These are phyloP conservation scores for Sugiyamaella lignohabitans DNA, from an alignment of 805 yeast species.

Conservation along the genomic window DNA sequence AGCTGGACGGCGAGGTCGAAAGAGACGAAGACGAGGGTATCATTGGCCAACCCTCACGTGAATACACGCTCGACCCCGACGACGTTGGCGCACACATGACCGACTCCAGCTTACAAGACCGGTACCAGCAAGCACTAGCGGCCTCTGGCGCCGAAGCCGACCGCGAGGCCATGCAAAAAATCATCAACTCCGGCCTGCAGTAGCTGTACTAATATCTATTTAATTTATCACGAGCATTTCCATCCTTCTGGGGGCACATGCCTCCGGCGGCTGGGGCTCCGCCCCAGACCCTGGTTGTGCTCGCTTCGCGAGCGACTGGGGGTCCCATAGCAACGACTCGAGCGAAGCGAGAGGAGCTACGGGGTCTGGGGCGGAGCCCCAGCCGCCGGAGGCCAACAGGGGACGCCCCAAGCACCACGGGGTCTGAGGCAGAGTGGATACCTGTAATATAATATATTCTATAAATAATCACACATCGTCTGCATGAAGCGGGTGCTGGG, in stretches of 20 bases:
- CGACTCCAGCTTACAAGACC: conserved; percentile 46
- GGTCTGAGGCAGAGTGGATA: background rate
- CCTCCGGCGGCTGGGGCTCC: too few species aligned
- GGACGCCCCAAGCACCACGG: too few species aligned
- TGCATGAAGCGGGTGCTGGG: background rate
- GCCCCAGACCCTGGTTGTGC: too few species aligned
- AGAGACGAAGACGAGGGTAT: conserved; percentile 24
- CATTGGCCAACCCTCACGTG: conserved; percentile 1
- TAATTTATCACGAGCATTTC: too few species aligned
- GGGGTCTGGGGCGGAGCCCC: conserved; percentile 1
- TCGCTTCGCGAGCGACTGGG: too few species aligned
- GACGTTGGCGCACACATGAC: conserved; percentile 5
- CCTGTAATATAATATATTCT: too few species aligned
- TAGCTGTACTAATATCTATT: background rate
- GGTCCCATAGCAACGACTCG: background rate
- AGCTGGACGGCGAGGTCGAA: conserved; percentile 27
- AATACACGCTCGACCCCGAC: conserved; percentile 16
- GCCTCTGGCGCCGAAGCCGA: conserved; percentile 17
- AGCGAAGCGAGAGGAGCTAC: background rate
- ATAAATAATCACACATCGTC: too few species aligned
- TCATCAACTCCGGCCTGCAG: conserved; percentile 8
- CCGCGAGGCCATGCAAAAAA: conserved; percentile 18
- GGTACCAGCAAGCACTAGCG: conserved; percentile 63
- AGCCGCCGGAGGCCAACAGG: background rate
- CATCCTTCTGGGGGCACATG: too few species aligned